Evolutionary conservation across 2,329 filamentous ascomycete genomes (phyloP).

Genomic region (Acarospora socialis): DNA sequence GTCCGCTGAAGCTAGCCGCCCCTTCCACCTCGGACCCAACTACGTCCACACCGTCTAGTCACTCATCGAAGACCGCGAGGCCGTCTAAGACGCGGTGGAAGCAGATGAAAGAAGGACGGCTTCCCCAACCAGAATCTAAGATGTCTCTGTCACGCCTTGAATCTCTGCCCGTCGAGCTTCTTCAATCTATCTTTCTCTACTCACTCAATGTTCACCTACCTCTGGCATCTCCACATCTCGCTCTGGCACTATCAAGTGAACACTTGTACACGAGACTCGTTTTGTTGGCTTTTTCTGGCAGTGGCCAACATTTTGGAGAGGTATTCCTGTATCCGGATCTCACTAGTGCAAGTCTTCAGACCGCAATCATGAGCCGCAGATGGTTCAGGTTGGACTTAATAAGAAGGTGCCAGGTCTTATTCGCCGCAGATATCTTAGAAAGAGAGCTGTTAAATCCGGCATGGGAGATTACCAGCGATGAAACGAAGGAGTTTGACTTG

Average conservation of each 20-base stretch:
- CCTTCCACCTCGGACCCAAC: neutral
- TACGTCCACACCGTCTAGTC: slow-evolving; percentile 1
- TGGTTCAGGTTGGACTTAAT: slow-evolving; percentile 28
- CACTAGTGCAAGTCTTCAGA: slow-evolving; percentile 21
- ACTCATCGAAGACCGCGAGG: slow-evolving; percentile 2
- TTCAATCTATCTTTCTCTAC: slow-evolving; percentile 39
- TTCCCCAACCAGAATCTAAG: neutral
- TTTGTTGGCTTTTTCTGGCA: slow-evolving; percentile 7
- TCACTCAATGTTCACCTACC: slow-evolving; percentile 32
- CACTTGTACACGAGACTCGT: no score
- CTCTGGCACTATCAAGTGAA: slow-evolving; percentile 25
- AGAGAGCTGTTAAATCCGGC: slow-evolving; percentile 19
- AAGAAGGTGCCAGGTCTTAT: slow-evolving; percentile 23
- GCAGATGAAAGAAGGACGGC: neutral
- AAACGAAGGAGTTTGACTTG: no score
- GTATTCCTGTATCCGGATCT: slow-evolving; percentile 26
- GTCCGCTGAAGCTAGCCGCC: neutral
- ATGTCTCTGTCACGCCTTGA: slow-evolving; percentile 26
- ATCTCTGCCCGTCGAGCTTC: slow-evolving; percentile 33
- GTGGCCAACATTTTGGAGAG: slow-evolving; percentile 19
- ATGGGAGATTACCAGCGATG: slow-evolving; percentile 6
- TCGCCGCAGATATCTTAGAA: slow-evolving; percentile 19
- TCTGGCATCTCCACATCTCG: slow-evolving; percentile 27
- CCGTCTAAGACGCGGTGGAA: slow-evolving; percentile 1
- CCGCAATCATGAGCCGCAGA: slow-evolving; percentile 21